A percentile compares a stretch with the other conserved stretches of the same genome.
Conservation (phyloP, 2,329 filamentous ascomycete genomes). For the Aplosporella prunicola region DNA sequence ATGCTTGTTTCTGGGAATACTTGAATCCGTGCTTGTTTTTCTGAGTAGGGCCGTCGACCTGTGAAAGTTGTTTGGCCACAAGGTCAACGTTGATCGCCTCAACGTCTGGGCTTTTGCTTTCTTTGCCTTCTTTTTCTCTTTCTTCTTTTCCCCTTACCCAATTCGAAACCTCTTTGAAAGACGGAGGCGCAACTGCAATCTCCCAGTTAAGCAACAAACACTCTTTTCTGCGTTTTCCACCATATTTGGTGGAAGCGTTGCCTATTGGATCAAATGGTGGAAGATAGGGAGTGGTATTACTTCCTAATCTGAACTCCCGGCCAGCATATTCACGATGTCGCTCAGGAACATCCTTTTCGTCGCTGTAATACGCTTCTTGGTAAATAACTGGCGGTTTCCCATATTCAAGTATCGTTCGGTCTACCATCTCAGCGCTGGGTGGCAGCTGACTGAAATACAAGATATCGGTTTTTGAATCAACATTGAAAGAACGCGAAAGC, state of each 20-base stretch:
- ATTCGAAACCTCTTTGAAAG: conserved; percentile 53
- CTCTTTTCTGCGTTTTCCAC: conserved; percentile 45
- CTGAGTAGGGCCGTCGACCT: conserved; percentile 83
- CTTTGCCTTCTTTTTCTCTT: conserved; percentile 7
- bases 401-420: conserved; percentile 47
- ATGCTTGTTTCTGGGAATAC: conserved; percentile 67
- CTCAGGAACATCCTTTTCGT: conserved; percentile 72
- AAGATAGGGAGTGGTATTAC: conserved; percentile 67
- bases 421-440: conserved; percentile 38
- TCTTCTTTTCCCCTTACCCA: conserved; percentile 54
- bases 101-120: conserved; percentile 13
- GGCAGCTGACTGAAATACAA: conserved; percentile 31
- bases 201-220: conserved; percentile 69
- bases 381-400: conserved; percentile 63
- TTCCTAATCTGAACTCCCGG: conserved; percentile 68
- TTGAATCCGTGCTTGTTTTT: conserved; percentile 75
- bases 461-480: conserved; percentile 14
- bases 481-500: conserved; percentile 15
- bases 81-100: no score
- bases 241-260: conserved; percentile 46
- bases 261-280: conserved; percentile 64
- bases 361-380: conserved; percentile 76
- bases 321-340: conserved; percentile 76
- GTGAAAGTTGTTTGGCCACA: conserved; percentile 51
- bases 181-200: conserved; percentile 61